Conservation (phyloP, 2,329 filamentous ascomycete genomes). For the Botrytis hyacinthi region DNA sequence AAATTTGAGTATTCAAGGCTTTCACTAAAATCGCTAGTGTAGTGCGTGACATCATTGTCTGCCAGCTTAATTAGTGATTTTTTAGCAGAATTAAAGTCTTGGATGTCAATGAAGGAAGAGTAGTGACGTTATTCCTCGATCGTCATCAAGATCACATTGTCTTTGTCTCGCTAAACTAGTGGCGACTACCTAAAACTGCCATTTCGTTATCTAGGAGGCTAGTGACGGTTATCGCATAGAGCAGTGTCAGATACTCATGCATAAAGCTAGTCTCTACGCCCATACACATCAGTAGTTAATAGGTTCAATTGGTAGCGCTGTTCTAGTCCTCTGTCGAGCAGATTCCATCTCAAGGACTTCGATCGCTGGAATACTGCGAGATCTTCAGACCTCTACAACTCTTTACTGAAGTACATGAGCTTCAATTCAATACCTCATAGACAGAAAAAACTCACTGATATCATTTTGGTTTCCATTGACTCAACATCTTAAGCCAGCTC, state of each 20-base stretch:
- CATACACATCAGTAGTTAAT: background rate
- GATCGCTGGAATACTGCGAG: background rate
- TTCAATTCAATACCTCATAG: background rate
- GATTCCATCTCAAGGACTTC: background rate
- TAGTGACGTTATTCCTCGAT: background rate
- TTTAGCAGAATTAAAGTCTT: background rate
- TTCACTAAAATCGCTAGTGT: background rate
- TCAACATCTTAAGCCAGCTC: background rate
- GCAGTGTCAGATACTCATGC: background rate
- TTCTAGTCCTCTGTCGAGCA: background rate
- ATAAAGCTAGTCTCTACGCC: background rate
- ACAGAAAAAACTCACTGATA: background rate
- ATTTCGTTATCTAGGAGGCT: background rate
- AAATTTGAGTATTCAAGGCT: background rate
- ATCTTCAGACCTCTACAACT: background rate
- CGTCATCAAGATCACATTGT: background rate
- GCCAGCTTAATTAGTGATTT: background rate
- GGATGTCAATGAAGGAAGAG: background rate
- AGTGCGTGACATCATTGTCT: background rate
- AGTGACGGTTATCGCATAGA: background rate
- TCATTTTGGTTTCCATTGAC: background rate
- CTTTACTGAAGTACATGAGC: background rate
- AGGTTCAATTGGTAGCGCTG: background rate
- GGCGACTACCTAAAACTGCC: background rate
- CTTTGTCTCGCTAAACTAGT: background rate